Evolutionary conservation across 2,329 filamentous ascomycete species (phyloP).

Genomic region (Talaromyces islandicus): DNA sequence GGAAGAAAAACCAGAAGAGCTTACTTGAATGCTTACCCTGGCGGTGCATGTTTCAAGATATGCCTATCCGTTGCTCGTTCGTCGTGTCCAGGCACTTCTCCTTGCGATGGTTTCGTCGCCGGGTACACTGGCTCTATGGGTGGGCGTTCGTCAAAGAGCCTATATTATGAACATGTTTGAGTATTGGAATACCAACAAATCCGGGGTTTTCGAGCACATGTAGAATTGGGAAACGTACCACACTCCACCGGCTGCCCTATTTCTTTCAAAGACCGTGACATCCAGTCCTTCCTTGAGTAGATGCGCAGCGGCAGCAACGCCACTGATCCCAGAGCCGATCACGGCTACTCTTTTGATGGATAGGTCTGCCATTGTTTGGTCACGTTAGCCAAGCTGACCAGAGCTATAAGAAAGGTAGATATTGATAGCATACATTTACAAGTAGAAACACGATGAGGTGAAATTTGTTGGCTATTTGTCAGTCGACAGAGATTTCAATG

Average conservation of each 20-base stretch:
- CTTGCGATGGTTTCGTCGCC: slow-evolving; percentile 16
- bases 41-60: slow-evolving; percentile 40
- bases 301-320: slow-evolving; percentile 43
- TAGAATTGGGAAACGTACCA: slow-evolving; percentile 38
- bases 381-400: slow-evolving; percentile 17
- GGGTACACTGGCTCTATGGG: slow-evolving; percentile 46
- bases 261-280: slow-evolving; percentile 51
- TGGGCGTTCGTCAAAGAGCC: slow-evolving; percentile 46
- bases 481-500: too few relatives aligned
- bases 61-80: slow-evolving; percentile 7
- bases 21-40: slow-evolving; percentile 43
- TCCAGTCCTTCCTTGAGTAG: slow-evolving; percentile 41
- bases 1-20: neutral
- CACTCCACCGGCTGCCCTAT: slow-evolving; percentile 47
- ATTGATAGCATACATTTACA: neutral
- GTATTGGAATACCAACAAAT: neutral
- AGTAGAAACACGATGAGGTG: neutral
- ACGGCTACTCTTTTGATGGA: slow-evolving; percentile 33
- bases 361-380: slow-evolving; percentile 14
- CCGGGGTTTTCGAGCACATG: neutral
- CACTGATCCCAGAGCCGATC: slow-evolving; percentile 49
- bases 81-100: slow-evolving; percentile 1
- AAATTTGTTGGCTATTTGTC: neutral
- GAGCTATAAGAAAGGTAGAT: neutral
- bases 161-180: slow-evolving; percentile 14